Evolutionary conservation across 331 rosid genomes (phyloP), one percentile per base, ranked within the genome.

Genomic region (Quercus phellos): DNA sequence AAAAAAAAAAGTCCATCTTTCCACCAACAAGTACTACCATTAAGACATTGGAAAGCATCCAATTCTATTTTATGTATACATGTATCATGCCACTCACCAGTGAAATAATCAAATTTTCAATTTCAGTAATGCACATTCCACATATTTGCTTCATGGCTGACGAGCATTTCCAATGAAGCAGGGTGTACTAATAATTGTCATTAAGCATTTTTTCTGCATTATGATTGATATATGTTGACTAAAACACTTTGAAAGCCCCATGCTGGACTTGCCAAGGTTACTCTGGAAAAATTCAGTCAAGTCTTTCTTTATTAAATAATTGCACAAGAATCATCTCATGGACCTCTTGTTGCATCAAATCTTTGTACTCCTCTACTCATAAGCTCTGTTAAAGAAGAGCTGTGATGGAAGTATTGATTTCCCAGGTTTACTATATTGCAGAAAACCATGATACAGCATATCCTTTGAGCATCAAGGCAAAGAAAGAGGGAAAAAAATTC

Each of bases 401-500:
- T 16, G 21, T 29, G 70, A 1, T 14, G 7, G 18, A 16, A 29
- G 2, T 16, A 63, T 9, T 4, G 24, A 34, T 18, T 32, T 34
- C 13, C 2, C 6, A 2, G 43, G 10, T 66, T 32, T 17, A 26
- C 51, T 17, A 66, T 18, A 32, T 17, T 7, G 27, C 71, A 66
- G 51, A 12, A 32, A 66, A 66, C 51, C 71, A 66, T 30, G 70
- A 64, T 16, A 55, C 3, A 26, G 35, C 6, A 55, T 4, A 32
- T 60, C 72, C 12, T 55, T 73, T 69, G 46, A 56, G 70, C 72
- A 73, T 78, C 42, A 73, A 66, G 26, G 68, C 75, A 27, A 27
- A 78, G 34, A 71, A 76, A 70, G 72, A 84, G 24, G n/a, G 66
- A 51, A 19, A 5, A 42, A 73, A 66, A 79, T 30, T 72, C 32